These are phyloP conservation scores for Bipolaris cookei DNA, from an alignment of 2,329 filamentous ascomycete genomes.

Conservation along the genomic window DNA sequence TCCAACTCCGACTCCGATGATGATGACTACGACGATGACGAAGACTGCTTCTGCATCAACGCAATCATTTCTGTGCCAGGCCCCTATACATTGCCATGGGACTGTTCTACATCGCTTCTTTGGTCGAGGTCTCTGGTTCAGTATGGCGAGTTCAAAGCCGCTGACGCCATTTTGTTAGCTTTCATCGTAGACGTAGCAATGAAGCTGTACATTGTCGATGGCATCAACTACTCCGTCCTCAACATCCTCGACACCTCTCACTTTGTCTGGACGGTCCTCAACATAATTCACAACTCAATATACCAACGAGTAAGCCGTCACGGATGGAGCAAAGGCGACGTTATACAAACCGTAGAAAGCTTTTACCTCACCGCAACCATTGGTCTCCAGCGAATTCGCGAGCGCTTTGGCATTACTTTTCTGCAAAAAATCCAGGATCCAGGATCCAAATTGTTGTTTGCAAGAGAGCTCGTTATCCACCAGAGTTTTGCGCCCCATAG, in stretches of 20 bases:
- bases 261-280: background rate
- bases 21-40: background rate
- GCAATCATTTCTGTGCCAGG: background rate
- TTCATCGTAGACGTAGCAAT: constrained; percentile 7
- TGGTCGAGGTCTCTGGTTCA: background rate
- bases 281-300: background rate
- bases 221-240: background rate
- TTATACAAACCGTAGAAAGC: background rate
- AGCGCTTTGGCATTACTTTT: constrained; percentile 1
- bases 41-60: background rate
- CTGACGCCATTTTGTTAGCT: constrained; percentile 1
- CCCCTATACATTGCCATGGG: constrained; percentile 2
- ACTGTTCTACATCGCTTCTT: background rate
- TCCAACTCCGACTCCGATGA: background rate
- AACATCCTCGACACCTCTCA: background rate
- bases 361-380: background rate
- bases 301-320: background rate
- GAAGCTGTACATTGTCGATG: constrained; percentile 5
- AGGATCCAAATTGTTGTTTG: background rate
- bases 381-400: background rate
- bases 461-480: background rate
- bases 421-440: constrained; percentile 1
- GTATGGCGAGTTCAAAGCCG: background rate
- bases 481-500: background rate
- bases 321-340: background rate